Evolutionary conservation across 2,329 filamentous ascomycete species (phyloP).

Genomic region (Blumeria hordei): DNA sequence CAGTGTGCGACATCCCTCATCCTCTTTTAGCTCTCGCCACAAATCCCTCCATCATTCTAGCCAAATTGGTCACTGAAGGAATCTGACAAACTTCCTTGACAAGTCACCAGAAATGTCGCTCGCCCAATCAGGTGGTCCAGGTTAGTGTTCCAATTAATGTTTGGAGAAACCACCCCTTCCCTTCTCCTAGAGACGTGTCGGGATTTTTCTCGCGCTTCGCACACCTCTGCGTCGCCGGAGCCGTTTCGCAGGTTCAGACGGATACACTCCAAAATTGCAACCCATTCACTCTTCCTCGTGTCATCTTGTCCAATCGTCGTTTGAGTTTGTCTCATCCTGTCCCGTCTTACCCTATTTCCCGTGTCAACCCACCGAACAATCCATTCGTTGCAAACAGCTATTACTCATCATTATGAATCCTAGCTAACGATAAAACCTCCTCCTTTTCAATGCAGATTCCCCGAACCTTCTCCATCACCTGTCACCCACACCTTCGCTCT

Average conservation of each 20-base stretch:
- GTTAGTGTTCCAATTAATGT: too few relatives aligned
- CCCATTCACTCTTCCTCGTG: neutral
- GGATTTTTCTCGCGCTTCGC: too few relatives aligned
- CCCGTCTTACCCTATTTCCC: neutral
- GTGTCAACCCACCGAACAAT: neutral
- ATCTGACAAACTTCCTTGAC: too few relatives aligned
- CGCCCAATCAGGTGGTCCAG: too few relatives aligned
- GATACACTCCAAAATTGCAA: neutral
- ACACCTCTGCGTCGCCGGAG: too few relatives aligned
- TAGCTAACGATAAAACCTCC: constrained; percentile 8
- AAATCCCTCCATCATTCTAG: too few relatives aligned
- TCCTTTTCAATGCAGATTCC: constrained; percentile 2
- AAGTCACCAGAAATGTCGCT: too few relatives aligned
- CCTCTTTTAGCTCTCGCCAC: too few relatives aligned
- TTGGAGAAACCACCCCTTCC: too few relatives aligned
- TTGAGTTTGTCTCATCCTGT: neutral
- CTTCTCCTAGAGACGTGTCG: too few relatives aligned
- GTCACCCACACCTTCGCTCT: constrained; percentile 30
- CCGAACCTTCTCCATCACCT: constrained; percentile 23
- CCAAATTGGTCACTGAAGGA: too few relatives aligned
- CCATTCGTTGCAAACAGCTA: neutral
- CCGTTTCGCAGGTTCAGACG: neutral
- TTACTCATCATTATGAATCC: neutral
- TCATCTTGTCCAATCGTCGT: neutral
- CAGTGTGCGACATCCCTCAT: too few relatives aligned